Conservation (phyloP, 805 yeast species). For the Hermanozyma aechmeae region DNA sequence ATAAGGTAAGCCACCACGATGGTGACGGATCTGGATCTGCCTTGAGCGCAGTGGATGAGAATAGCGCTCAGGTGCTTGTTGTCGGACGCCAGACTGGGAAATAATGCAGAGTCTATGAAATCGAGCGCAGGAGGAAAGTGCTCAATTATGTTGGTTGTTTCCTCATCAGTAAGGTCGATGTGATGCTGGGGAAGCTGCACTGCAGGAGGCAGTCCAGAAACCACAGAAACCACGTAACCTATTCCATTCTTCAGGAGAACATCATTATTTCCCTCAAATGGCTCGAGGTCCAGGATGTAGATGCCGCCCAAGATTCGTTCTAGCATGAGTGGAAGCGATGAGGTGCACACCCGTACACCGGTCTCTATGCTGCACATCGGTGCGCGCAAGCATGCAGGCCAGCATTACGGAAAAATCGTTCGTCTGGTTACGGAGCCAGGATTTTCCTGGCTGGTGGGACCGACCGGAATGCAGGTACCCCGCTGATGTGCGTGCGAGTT, state of each 20-base stretch:
- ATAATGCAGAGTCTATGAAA: conserved; percentile 61
- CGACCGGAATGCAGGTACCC: too few relatives aligned
- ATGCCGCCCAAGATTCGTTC: conserved; percentile 72
- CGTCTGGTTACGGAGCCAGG: too few relatives aligned
- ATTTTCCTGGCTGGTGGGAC: too few relatives aligned
- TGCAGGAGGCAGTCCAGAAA: conserved; percentile 57
- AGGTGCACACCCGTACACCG: too few relatives aligned
- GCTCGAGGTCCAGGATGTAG: conserved; percentile 64
- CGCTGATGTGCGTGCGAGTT: too few relatives aligned
- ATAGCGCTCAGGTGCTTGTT: conserved; percentile 35
- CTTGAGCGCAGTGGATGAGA: conserved; percentile 45
- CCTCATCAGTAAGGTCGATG: conserved; percentile 67
- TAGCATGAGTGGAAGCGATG: too few relatives aligned
- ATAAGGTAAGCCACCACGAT: conserved; percentile 40
- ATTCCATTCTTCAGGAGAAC: conserved; percentile 45
- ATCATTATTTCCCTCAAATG: conserved; percentile 40
- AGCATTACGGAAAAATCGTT: too few relatives aligned
- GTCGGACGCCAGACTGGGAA: conserved; percentile 10
- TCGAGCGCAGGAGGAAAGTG: conserved; percentile 50
- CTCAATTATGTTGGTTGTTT: conserved; percentile 53
- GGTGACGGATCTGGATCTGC: conserved; percentile 40
- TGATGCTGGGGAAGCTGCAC: conserved; percentile 53
- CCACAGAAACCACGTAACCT: conserved; percentile 62
- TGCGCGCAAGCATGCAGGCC: too few relatives aligned
- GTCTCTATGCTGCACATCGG: too few relatives aligned